These are phyloP conservation scores for Pulveroboletus frians DNA, from an alignment of 768 basidiomycete genomes.

Conservation along the genomic window DNA sequence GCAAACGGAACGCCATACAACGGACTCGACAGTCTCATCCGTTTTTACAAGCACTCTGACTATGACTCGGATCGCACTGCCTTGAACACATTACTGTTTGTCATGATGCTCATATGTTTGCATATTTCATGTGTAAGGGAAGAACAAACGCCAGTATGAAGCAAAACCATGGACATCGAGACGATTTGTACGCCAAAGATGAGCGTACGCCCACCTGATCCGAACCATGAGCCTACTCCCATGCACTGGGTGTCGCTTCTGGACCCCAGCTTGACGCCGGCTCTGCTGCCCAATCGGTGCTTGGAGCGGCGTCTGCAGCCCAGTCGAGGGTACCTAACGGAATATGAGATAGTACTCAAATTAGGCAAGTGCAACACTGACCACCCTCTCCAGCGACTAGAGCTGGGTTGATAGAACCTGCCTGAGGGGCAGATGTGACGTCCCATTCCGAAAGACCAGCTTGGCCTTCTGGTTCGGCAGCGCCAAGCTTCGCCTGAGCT, in stretches of 20 bases:
- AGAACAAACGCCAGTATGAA: constrained; percentile 12
- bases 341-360: constrained; percentile 1
- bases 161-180: constrained; percentile 17
- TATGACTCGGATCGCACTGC: too few species aligned
- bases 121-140: constrained; percentile 11
- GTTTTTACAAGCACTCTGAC: too few species aligned
- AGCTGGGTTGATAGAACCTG: constrained; percentile 72
- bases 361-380: constrained; percentile 19
- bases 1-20: too few species aligned
- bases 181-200: constrained; percentile 14
- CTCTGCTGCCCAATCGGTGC: constrained; percentile 87
- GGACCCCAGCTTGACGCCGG: constrained; percentile 42
- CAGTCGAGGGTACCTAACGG: constrained; percentile 71
- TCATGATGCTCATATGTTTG: constrained; percentile 15
- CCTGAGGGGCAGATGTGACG: constrained; percentile 58
- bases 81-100: not conserved
- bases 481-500: constrained; percentile 71
- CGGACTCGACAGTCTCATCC: too few species aligned
- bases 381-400: constrained; percentile 61
- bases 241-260: constrained; percentile 25
- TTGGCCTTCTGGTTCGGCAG: constrained; percentile 55
- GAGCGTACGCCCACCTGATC: constrained; percentile 1
- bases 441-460: constrained; percentile 66
- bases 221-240: constrained; percentile 23
- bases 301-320: constrained; percentile 59